These are phyloP conservation scores for Globisporangium recalcitrans DNA, from an alignment of 352 stramenopile species.

Conservation along the genomic window DNA sequence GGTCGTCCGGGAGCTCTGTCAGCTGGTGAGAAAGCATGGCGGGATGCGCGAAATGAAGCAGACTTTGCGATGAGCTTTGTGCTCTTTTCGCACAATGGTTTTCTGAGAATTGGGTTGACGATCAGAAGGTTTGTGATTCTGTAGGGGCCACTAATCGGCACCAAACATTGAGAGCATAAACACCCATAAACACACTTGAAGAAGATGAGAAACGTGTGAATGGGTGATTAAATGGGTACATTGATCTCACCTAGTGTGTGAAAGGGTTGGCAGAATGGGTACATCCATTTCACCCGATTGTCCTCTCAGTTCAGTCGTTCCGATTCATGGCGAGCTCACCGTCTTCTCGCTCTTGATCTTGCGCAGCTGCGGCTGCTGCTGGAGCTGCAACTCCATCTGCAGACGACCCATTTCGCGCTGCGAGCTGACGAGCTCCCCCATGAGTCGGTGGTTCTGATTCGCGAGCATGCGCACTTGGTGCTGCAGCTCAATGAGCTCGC, in stretches of 20 bases:
- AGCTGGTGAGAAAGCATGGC: background rate
- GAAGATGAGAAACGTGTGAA: too few relatives aligned
- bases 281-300: background rate
- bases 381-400: conserved; percentile 46
- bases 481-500: conserved; percentile 42
- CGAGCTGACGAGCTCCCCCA: conserved; percentile 40
- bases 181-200: background rate
- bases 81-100: background rate
- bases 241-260: too few relatives aligned
- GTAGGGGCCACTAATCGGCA: too few relatives aligned
- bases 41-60: background rate
- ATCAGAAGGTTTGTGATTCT: too few relatives aligned
- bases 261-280: background rate
- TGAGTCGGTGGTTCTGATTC: conserved; percentile 57
- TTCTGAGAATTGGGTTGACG: too few relatives aligned
- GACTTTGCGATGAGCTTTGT: background rate
- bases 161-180: too few relatives aligned
- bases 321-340: background rate
- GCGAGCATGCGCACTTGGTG: conserved; percentile 57
- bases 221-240: too few relatives aligned
- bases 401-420: conserved; percentile 52
- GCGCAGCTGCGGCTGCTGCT: conserved; percentile 39
- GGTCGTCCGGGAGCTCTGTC: conserved; percentile 41
- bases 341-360: conserved; percentile 30
- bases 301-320: background rate